phyloP scores from a whole-genome alignment of 2,329 filamentous ascomycete genomes.

The Trichoderma sp. region DNA sequence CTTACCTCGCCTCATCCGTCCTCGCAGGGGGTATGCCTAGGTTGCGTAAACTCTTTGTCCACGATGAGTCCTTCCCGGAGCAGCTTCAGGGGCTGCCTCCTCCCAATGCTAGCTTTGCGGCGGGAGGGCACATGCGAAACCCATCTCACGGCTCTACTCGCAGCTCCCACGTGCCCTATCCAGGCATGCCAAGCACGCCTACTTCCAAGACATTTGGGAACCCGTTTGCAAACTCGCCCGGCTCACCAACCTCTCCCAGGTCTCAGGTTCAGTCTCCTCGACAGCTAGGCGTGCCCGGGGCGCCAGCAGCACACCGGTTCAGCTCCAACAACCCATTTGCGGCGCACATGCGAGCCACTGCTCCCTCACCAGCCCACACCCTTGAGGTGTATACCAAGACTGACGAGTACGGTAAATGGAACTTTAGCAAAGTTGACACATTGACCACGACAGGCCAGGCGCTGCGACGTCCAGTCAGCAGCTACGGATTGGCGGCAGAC shows the following conservation, averaged over 20 bases:
- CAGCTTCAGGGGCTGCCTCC: conserved; percentile 70
- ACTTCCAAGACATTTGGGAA: conserved; percentile 24
- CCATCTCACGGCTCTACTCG: conserved; percentile 33
- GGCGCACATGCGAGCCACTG: conserved; percentile 31
- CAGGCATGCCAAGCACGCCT: conserved; percentile 27
- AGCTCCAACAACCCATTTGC: conserved; percentile 62
- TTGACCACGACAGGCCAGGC: conserved; percentile 29
- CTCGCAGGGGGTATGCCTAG: conserved; percentile 71
- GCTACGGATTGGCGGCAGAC: conserved; percentile 57
- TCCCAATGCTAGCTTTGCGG: conserved; percentile 45
- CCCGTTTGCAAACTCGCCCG: neutral
- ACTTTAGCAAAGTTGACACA: conserved; percentile 51
- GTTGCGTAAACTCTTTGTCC: conserved; percentile 77
- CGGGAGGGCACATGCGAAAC: conserved; percentile 32
- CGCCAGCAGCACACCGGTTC: conserved; percentile 41
- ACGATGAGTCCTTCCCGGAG: conserved; percentile 80
- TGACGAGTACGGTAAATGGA: conserved; percentile 58
- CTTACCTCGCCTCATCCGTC: conserved; percentile 81
- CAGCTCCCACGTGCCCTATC: conserved; percentile 13
- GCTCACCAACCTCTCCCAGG: conserved; percentile 3
- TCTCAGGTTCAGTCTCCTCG: conserved; percentile 29
- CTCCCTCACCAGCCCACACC: conserved; percentile 47
- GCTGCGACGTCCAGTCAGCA: conserved; percentile 49
- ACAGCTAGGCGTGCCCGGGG: conserved; percentile 30
- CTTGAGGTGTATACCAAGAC: conserved; percentile 61